phyloP scores from a whole-genome alignment of 2,329 filamentous ascomycete species.

The Monilinia vaccinii-corymbosi region DNA sequence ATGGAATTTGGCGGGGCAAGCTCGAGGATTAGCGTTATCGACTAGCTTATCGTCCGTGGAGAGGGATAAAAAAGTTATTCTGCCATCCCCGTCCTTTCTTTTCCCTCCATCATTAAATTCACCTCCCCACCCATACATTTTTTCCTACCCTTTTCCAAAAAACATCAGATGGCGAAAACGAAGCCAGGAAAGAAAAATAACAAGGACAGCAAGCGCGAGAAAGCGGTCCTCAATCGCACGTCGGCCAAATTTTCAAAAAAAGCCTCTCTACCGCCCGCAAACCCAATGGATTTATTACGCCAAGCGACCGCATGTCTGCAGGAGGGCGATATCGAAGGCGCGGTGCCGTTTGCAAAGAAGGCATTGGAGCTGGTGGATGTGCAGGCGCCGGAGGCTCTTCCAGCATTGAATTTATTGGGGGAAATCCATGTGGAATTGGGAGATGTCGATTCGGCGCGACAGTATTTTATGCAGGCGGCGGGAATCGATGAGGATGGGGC shows the following conservation, averaged over 20 bases:
- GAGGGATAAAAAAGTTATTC: conserved; percentile 12
- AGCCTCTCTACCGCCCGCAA: conserved; percentile 19
- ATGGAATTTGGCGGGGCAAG: conserved; percentile 1
- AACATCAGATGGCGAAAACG: conserved; percentile 28
- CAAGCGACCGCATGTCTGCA: conserved; percentile 26
- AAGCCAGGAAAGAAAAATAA: conserved; percentile 28
- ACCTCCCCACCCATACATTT: background rate
- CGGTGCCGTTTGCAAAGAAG: conserved; percentile 24
- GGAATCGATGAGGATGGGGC: conserved; percentile 67
- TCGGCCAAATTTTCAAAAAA: conserved; percentile 20
- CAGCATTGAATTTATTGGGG: conserved; percentile 27
- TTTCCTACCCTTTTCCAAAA: background rate
- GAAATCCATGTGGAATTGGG: conserved; percentile 37
- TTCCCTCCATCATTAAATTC: background rate
- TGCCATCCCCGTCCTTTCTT: conserved; percentile 7
- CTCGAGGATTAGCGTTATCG: conserved; percentile 8
- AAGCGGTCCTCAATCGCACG: conserved; percentile 23
- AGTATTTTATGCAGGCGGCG: conserved; percentile 64
- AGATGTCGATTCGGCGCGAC: conserved; percentile 65
- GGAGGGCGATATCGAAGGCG: conserved; percentile 27
- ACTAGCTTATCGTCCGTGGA: conserved; percentile 10
- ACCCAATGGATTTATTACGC: conserved; percentile 20
- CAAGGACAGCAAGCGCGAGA: conserved; percentile 25
- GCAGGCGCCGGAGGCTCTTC: conserved; percentile 24
- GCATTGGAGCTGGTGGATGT: conserved; percentile 22